Base-by-base conservation (phyloP, 1,284 basidiomycete species). In the Coniferiporia weirii region DNA sequence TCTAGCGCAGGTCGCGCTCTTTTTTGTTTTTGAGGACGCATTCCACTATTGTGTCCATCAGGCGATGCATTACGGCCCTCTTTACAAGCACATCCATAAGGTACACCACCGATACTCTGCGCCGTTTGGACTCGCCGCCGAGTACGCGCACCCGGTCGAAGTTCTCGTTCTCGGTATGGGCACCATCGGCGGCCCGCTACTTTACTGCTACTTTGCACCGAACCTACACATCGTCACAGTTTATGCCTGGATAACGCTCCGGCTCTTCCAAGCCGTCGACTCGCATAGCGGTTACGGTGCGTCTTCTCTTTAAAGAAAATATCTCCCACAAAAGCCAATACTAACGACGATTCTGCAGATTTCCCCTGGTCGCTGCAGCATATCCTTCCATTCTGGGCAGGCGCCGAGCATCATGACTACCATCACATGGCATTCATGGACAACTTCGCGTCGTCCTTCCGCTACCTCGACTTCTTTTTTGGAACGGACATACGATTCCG, bases 21-120 rank as follows among this genome's bases (percentile, higher is more conserved):
- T 98, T 80, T 98, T 99, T 75, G 79, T 97, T 67, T 95, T 98
- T 65, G 97, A 99, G 76, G 96, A 98, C 73, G 85, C 89, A 66
- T 97, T 92, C 82, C 95, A 97, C 73, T 91, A 81, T 72, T 77
- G 87, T 69, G 81, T 93, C 9, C 95, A 98, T 76, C 88, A 93
- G 68, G 87, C 87, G 10, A 83, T 97, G 20, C 96, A 99, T 78
- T 92, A 84, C 69, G 92, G 93, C 56, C 78, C 85, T 3, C 80
- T 99, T 59, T 99, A 99, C 85, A 97, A 95, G 77, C 81, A 97
- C 75, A 95, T 98, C 65, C 96, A 99, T 85, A 98, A 98, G 79
- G 80, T 94, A 50, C 93, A 98, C 75, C 96, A 98, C 84, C 95
- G 96, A 71, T 98, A 95, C 76, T 91, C 91, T 19, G 95, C 96